phyloP scores from a whole-genome alignment of 192 early-diverging fungal species.

The Coemansia aciculifera region DNA sequence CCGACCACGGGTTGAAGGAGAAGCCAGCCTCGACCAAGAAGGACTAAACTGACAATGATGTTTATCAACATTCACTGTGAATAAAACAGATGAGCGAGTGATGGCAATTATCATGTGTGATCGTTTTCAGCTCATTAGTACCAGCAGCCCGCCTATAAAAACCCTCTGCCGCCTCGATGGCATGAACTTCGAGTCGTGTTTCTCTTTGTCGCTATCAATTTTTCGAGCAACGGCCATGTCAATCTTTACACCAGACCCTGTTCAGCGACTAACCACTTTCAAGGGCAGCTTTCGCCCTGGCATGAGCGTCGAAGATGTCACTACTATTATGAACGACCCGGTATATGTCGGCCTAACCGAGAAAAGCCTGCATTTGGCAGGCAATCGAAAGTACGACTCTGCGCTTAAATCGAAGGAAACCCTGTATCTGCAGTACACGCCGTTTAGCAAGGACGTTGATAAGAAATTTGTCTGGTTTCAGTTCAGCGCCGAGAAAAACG shows the following conservation, averaged over 20 bases:
- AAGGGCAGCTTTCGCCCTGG: neutral
- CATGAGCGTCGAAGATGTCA: neutral
- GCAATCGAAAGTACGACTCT: neutral
- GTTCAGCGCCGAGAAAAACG: neutral
- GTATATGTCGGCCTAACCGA: neutral
- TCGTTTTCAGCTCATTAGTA: neutral
- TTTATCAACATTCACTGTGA: neutral
- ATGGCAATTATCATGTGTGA: neutral
- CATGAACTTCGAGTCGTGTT: no score
- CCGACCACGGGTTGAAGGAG: slow-evolving; percentile 13
- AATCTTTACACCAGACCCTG: neutral
- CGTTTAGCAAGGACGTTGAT: neutral
- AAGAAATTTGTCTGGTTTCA: neutral
- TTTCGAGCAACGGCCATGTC: neutral
- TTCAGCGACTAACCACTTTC: neutral
- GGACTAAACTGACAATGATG: neutral
- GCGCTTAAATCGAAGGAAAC: neutral
- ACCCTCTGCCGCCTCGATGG: neutral
- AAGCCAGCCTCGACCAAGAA: neutral
- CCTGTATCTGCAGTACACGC: neutral
- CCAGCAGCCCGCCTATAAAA: neutral
- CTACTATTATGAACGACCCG: neutral
- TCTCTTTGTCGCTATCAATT: neutral
- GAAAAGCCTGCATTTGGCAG: neutral
- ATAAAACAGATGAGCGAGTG: neutral